Evolutionary conservation across 1,139 yeast species (phyloP).

Genomic region (Taiozyma onychis): DNA sequence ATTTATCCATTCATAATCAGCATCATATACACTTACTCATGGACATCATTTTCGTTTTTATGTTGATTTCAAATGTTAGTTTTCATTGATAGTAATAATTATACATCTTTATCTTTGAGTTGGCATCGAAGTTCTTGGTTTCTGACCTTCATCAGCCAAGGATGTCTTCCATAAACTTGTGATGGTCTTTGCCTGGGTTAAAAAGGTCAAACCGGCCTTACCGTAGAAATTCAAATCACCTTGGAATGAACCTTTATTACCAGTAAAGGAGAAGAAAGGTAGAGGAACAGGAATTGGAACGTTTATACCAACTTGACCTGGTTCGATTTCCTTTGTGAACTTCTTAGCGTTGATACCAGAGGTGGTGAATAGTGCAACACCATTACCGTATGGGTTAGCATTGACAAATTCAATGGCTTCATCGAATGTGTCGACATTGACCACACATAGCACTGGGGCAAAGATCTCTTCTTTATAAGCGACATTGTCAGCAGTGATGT

Average conservation of each 20-base stretch:
- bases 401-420: constrained; percentile 68
- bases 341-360: constrained; percentile 67
- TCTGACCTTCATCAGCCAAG: constrained; percentile 39
- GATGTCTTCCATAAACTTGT: constrained; percentile 65
- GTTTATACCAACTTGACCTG: constrained; percentile 77
- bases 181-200: constrained; percentile 74
- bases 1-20: too few relatives aligned
- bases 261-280: constrained; percentile 81
- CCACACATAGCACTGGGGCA: constrained; percentile 68
- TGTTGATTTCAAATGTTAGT: too few relatives aligned
- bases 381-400: constrained; percentile 66
- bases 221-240: constrained; percentile 82
- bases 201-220: constrained; percentile 64
- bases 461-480: constrained; percentile 74
- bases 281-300: constrained; percentile 84
- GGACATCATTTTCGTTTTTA: too few relatives aligned
- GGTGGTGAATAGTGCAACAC: constrained; percentile 64
- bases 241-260: constrained; percentile 70
- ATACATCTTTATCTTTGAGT: constrained; percentile 32
- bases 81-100: too few relatives aligned
- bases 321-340: constrained; percentile 64
- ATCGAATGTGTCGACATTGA: constrained; percentile 61
- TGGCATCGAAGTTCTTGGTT: constrained; percentile 61
- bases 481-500: constrained; percentile 62
- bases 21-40: too few relatives aligned